A percentile compares a stretch with the other conserved stretches of the same genome.
Conservation (phyloP, 768 basidiomycete genomes). For the Epithele typhae region DNA sequence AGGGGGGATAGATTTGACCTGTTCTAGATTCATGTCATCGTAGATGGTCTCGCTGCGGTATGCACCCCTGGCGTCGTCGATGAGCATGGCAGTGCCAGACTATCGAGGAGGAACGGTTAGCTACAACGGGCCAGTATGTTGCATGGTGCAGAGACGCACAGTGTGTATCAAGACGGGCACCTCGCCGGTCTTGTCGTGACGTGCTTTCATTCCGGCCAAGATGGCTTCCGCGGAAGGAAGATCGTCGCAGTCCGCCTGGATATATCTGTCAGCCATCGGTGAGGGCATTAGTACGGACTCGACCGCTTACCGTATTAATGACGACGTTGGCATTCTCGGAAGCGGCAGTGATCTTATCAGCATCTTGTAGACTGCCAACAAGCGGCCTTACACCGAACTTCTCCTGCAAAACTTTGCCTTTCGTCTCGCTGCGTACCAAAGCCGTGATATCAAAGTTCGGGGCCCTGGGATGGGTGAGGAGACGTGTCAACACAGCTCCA, state of each 20-base stretch:
- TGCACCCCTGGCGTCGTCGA: conserved; percentile 42
- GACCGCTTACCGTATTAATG: conserved; percentile 13
- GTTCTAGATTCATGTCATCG: conserved; percentile 42
- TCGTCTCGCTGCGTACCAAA: conserved; percentile 4
- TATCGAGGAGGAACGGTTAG: not conserved
- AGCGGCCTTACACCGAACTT: conserved; percentile 19
- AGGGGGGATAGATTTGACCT: conserved; percentile 40
- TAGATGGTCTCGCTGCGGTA: conserved; percentile 37
- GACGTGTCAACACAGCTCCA: conserved; percentile 45
- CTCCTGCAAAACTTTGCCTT: conserved; percentile 5
- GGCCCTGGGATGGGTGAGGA: conserved; percentile 35
- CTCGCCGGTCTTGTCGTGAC: conserved; percentile 36
- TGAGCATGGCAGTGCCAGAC: conserved; percentile 34
- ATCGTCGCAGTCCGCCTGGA: conserved; percentile 45
- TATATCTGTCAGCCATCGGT: not conserved
- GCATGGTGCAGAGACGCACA: conserved; percentile 31
- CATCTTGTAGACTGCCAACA: conserved; percentile 27
- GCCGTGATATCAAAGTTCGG: conserved; percentile 4
- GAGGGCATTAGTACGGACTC: too few species aligned
- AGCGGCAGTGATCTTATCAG: conserved; percentile 31
- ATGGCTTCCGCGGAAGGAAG: conserved; percentile 39
- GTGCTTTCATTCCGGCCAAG: conserved; percentile 48
- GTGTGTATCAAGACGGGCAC: conserved; percentile 56
- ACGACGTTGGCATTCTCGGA: conserved; percentile 40
- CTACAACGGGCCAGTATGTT: too few species aligned